Conservation (phyloP, 176 grass and related monocot genomes). For the Avena atlantica region DNA sequence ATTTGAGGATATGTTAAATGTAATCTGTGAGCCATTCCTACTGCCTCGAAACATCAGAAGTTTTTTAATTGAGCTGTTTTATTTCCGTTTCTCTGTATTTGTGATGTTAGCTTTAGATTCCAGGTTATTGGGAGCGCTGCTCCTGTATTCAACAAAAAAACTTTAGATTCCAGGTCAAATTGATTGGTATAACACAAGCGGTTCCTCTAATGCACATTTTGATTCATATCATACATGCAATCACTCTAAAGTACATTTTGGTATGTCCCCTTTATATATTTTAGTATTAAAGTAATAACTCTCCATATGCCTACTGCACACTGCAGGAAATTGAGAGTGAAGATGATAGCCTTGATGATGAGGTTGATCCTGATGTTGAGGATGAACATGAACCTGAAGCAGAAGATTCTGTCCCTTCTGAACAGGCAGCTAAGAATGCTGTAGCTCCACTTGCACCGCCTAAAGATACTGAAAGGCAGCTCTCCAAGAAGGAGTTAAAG, state of each 20-base stretch:
- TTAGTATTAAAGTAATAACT: constrained; percentile 13
- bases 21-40: constrained; percentile 9
- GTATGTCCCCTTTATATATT: not conserved
- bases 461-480: constrained; percentile 88
- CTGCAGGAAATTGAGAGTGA: constrained; percentile 92
- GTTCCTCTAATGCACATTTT: not conserved
- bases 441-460: constrained; percentile 50
- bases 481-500: constrained; percentile 97
- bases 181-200: not conserved
- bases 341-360: constrained; percentile 82
- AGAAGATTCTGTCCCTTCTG: constrained; percentile 48
- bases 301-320: not conserved
- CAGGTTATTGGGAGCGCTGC: not conserved
- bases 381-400: constrained; percentile 69
- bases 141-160: too few species aligned
- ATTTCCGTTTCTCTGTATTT: not conserved
- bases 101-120: not conserved
- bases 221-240: not conserved
- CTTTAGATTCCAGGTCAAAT: not conserved
- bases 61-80: not conserved
- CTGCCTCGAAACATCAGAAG: not conserved
- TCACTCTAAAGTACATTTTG: not conserved
- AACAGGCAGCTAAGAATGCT: constrained; percentile 46
- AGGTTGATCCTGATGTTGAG: constrained; percentile 49
- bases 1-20: too few species aligned